Evolutionary conservation across 192 early-diverging fungal genomes (phyloP).

Genomic region (Funneliformis mosseae): DNA sequence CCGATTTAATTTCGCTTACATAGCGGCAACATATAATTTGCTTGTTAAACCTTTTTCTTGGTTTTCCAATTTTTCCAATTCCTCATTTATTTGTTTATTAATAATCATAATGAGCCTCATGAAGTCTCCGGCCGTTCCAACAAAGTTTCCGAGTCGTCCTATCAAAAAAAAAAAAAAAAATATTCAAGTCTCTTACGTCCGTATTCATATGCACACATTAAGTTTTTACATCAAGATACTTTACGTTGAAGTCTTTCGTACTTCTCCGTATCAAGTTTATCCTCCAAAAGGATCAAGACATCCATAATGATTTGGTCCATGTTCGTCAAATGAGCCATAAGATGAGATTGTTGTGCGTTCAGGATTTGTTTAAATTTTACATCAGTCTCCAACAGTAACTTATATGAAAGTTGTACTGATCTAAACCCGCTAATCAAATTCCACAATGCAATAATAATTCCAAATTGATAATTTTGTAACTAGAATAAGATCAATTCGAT

Average conservation of each 20-base stretch:
- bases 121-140: background rate
- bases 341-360: background rate
- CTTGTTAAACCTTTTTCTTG: background rate
- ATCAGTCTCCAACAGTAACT: background rate
- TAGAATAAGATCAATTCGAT: background rate
- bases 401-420: background rate
- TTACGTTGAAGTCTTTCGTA: slow-evolving; percentile 2
- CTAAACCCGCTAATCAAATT: background rate
- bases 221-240: background rate
- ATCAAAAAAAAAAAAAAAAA: background rate
- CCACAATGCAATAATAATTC: background rate
- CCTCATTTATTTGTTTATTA: background rate
- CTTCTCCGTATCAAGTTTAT: background rate
- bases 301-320: background rate
- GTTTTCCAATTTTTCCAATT: background rate
- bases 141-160: background rate
- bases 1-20: background rate
- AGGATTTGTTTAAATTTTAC: background rate
- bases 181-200: no score
- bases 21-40: background rate
- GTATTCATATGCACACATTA: no score
- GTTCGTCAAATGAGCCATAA: background rate
- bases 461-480: background rate
- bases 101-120: background rate
- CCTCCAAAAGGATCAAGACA: background rate